Evolutionary conservation across 495 filamentous ascomycete genomes (phyloP).

Genomic region (Mycothermus thermophilus): DNA sequence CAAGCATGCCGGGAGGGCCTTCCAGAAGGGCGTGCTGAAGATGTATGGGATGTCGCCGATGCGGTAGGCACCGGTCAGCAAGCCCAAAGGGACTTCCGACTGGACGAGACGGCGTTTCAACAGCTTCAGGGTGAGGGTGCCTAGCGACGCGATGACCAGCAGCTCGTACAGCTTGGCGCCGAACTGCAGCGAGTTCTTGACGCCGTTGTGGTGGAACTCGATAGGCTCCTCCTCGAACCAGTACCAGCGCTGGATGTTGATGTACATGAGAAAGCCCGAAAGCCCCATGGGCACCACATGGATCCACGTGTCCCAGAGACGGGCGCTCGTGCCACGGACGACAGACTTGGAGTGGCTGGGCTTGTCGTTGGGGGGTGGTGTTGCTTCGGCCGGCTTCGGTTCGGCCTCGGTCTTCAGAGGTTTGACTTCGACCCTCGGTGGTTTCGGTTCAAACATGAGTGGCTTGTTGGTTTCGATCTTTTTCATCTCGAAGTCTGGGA

Average conservation of each 20-base stretch:
- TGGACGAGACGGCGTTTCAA: background rate
- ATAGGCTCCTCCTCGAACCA: too few relatives aligned
- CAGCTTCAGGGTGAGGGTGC: background rate
- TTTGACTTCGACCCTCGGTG: too few relatives aligned
- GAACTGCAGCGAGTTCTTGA: background rate
- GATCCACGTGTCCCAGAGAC: background rate
- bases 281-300: background rate
- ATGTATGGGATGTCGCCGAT: background rate
- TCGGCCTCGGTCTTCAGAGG: too few relatives aligned
- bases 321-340: background rate
- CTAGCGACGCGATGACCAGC: slow-evolving; percentile 1
- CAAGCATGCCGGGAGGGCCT: background rate
- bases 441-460: too few relatives aligned
- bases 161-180: background rate
- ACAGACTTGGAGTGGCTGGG: too few relatives aligned
- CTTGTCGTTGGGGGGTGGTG: too few relatives aligned
- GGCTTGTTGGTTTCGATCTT: too few relatives aligned
- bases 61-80: background rate
- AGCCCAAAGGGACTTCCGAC: background rate
- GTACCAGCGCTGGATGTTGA: too few relatives aligned
- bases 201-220: too few relatives aligned
- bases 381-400: too few relatives aligned
- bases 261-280: background rate
- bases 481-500: too few relatives aligned
- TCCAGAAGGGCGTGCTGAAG: background rate